phyloP scores from a whole-genome alignment of 2,329 filamentous ascomycete species.

The Fusarium piperis region DNA sequence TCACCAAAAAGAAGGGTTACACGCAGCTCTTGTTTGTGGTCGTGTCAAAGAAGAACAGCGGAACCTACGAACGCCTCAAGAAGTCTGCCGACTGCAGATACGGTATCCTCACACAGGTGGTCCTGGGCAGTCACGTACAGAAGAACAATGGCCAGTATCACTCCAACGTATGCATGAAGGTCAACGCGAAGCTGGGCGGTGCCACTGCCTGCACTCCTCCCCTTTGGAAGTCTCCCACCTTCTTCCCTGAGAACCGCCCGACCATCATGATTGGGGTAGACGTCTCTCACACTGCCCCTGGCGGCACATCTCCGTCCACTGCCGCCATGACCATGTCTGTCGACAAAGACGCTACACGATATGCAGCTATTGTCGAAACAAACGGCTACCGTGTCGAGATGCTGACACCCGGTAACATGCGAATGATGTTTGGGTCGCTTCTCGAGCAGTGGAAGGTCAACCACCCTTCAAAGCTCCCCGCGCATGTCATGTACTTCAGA shows the following conservation, averaged over 20 bases:
- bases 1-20: conserved; percentile 63
- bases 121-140: conserved; percentile 75
- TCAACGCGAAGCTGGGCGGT: conserved; percentile 95
- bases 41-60: conserved; percentile 74
- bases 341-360: conserved; percentile 77
- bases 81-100: conserved; percentile 87
- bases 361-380: conserved; percentile 80
- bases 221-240: conserved; percentile 47
- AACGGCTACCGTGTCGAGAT: conserved; percentile 88
- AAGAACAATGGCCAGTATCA: conserved; percentile 84
- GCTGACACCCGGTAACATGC: conserved; percentile 73
- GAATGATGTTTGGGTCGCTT: conserved; percentile 71
- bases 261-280: conserved; percentile 93
- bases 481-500: conserved; percentile 89
- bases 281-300: conserved; percentile 84
- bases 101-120: conserved; percentile 83
- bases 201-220: conserved; percentile 65
- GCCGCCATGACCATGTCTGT: conserved; percentile 87
- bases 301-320: conserved; percentile 74
- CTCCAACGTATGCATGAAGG: conserved; percentile 95
- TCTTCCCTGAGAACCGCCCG: conserved; percentile 54
- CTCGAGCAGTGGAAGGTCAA: conserved; percentile 71
- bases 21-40: conserved; percentile 86
- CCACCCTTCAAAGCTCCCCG: conserved; percentile 59
- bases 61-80: conserved; percentile 86